A percentile compares a stretch with the other conserved stretches of the same genome.
phyloP scores from a whole-genome alignment of 2,329 filamentous ascomycete genomes.

The Chalaropsis ovoidea region DNA sequence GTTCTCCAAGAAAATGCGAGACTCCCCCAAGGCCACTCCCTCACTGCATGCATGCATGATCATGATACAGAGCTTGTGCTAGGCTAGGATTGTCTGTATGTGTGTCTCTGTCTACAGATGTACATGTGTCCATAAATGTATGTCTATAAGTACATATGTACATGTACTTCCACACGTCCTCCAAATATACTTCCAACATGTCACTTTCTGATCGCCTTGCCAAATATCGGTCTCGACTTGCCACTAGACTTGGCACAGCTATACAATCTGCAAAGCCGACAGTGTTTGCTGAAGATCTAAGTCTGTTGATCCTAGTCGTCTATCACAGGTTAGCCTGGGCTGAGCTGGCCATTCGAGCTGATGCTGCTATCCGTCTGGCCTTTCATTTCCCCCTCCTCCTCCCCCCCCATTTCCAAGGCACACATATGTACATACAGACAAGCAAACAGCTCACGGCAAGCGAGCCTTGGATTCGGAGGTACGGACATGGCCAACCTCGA shows the following conservation, averaged over 20 bases:
- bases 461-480: not conserved
- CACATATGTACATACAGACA: too few relatives aligned
- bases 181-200: not conserved
- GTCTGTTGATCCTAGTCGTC: not conserved
- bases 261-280: not conserved
- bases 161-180: not conserved
- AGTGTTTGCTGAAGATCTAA: not conserved
- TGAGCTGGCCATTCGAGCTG: not conserved
- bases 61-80: slow-evolving; percentile 5
- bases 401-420: not conserved
- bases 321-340: not conserved
- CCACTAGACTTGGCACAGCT: not conserved
- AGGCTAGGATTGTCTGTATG: not conserved
- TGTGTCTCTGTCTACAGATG: not conserved
- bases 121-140: not conserved
- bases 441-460: not conserved
- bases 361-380: not conserved
- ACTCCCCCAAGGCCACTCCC: not conserved
- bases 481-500: not conserved
- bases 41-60: slow-evolving; percentile 7
- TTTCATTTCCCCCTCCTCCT: too few relatives aligned
- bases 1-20: not conserved
- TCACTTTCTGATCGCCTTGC: not conserved
- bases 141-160: not conserved
- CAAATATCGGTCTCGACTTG: not conserved